These are phyloP conservation scores for Penicillium herquei DNA, from an alignment of 495 filamentous ascomycete genomes.

Conservation along the genomic window DNA sequence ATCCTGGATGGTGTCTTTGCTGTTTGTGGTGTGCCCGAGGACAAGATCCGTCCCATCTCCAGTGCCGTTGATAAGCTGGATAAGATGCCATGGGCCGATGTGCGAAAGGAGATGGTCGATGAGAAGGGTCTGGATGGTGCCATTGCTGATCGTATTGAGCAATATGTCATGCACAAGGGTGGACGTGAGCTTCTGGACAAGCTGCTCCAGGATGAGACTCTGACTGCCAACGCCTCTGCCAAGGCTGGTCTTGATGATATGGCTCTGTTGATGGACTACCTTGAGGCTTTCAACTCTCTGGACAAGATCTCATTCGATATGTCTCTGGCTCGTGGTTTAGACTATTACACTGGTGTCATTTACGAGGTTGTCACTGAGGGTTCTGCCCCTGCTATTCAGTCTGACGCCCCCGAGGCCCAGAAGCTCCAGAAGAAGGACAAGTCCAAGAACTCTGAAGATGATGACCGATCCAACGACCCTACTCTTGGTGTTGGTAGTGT, in stretches of 20 bases:
- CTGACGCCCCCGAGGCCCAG: slow-evolving; percentile 43
- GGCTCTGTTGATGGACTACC: slow-evolving; percentile 75
- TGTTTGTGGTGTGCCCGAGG: slow-evolving; percentile 81
- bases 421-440: slow-evolving; percentile 55
- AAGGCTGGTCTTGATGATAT: slow-evolving; percentile 80
- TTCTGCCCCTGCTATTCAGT: slow-evolving; percentile 60
- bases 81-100: slow-evolving; percentile 87
- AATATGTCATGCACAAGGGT: slow-evolving; percentile 71
- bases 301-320: slow-evolving; percentile 79
- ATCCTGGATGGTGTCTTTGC: slow-evolving; percentile 91
- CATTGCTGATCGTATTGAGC: slow-evolving; percentile 82
- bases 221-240: slow-evolving; percentile 66
- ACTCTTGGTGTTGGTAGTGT: slow-evolving; percentile 81
- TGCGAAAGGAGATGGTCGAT: slow-evolving; percentile 87
- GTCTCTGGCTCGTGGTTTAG: slow-evolving; percentile 78
- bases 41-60: slow-evolving; percentile 83
- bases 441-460: slow-evolving; percentile 61
- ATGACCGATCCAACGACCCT: slow-evolving; percentile 80
- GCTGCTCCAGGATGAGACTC: slow-evolving; percentile 59
- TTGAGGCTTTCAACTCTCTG: slow-evolving; percentile 69
- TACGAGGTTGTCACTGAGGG: slow-evolving; percentile 89
- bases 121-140: slow-evolving; percentile 77
- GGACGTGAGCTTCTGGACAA: slow-evolving; percentile 65
- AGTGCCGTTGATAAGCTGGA: slow-evolving; percentile 95
- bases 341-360: slow-evolving; percentile 95